phyloP scores from a whole-genome alignment of 2,329 filamentous ascomycete species.

The Rhexocercosporidium sp. region DNA sequence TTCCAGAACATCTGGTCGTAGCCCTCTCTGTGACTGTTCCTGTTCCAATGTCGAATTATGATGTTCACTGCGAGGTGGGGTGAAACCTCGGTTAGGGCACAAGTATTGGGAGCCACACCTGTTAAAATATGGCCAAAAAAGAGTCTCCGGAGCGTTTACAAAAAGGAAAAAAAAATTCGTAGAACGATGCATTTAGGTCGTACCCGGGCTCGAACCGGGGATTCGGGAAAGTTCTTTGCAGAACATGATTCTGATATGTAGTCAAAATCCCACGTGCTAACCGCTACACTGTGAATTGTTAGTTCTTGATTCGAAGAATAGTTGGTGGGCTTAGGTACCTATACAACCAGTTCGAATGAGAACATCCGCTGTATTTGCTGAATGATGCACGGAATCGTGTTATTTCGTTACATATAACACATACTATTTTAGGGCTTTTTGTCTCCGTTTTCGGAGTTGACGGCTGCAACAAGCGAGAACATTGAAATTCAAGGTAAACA shows the following conservation, averaged over 20 bases:
- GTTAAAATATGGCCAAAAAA: neutral
- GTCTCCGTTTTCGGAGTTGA: too few relatives aligned
- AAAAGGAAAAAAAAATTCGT: neutral
- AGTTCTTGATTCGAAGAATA: too few relatives aligned
- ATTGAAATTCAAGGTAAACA: too few relatives aligned
- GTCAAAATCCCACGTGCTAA: constrained; percentile 22
- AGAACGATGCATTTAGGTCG: constrained; percentile 12
- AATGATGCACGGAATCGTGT: too few relatives aligned
- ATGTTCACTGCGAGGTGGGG: neutral
- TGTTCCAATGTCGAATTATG: neutral
- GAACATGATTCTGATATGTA: constrained; percentile 19
- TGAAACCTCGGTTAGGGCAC: neutral
- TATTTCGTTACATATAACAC: neutral
- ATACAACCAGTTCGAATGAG: constrained; percentile 17
- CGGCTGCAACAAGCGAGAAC: too few relatives aligned
- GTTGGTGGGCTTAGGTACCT: too few relatives aligned
- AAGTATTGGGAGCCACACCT: neutral
- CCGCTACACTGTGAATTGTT: too few relatives aligned
- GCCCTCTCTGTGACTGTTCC: neutral
- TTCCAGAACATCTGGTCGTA: too few relatives aligned
- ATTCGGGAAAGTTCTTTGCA: constrained; percentile 17
- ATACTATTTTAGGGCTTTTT: too few relatives aligned
- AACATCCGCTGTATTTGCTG: too few relatives aligned
- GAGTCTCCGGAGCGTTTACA: too few relatives aligned
- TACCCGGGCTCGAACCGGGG: constrained; percentile 20